These are phyloP conservation scores for Pulveroboletus sp. DNA, from an alignment of 768 basidiomycete genomes.

Conservation along the genomic window DNA sequence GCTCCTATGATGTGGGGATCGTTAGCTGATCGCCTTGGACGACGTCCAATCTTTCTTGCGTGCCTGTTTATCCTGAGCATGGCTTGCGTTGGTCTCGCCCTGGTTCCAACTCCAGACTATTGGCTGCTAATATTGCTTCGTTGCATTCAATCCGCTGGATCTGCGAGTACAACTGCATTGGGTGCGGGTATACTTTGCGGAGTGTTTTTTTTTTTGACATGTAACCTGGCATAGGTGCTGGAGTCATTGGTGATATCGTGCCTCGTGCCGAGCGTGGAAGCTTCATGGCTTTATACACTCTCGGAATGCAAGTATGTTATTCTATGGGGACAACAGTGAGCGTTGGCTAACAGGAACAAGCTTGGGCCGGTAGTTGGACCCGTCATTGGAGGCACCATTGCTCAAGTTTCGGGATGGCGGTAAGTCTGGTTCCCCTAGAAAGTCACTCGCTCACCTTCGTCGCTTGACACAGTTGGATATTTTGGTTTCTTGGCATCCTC, in stretches of 20 bases:
- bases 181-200: slow-evolving; percentile 35
- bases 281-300: slow-evolving; percentile 63
- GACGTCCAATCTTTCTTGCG: no score
- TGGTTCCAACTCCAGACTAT: slow-evolving; percentile 59
- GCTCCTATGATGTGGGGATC: slow-evolving; percentile 63
- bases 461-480: no score
- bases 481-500: slow-evolving; percentile 18
- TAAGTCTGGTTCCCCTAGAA: slow-evolving; percentile 17
- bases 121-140: slow-evolving; percentile 79
- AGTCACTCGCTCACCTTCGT: background rate
- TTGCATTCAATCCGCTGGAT: slow-evolving; percentile 76
- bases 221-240: slow-evolving; percentile 50
- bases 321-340: background rate
- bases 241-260: slow-evolving; percentile 78
- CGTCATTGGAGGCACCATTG: slow-evolving; percentile 52
- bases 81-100: slow-evolving; percentile 65
- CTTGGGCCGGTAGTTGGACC: slow-evolving; percentile 54
- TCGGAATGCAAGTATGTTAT: slow-evolving; percentile 58
- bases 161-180: slow-evolving; percentile 74
- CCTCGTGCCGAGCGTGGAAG: slow-evolving; percentile 70
- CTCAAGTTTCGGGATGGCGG: slow-evolving; percentile 65
- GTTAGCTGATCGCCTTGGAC: slow-evolving; percentile 62
- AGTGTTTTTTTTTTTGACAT: background rate
- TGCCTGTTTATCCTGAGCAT: slow-evolving; percentile 63
- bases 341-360: slow-evolving; percentile 24